Base-by-base conservation (phyloP, 2,329 filamentous ascomycete species). In the Paracoccidioides brasiliensis region DNA sequence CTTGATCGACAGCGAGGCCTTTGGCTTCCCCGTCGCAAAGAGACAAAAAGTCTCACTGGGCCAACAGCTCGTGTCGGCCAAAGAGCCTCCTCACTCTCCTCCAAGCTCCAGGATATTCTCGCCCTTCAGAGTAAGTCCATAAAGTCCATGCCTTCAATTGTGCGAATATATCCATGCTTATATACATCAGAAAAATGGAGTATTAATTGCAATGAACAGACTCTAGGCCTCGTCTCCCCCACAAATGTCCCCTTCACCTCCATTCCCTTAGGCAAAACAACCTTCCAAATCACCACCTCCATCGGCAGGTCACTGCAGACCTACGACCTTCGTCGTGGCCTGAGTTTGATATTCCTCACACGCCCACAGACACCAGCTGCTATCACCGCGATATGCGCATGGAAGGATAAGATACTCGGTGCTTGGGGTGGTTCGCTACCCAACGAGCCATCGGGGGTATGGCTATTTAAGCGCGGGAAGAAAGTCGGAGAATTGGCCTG, bases 211-310 rank as follows among this genome's bases (percentile, higher is more conserved):
- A 44, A 44, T 22, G 22, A 22, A 40, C 67, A 95, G 88, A 96
- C 91, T 49, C 81, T 98, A 61, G 93, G 93, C 14, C 78, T 98
- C 37, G 89, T 98, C 1, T 96, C 93, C 4, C 89, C 93, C 0
- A 96, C 91, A 2, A 74, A 78, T 51, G 89, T 96, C 0, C 91
- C 93, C 0, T 97, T 98, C 67, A 90, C 91, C 2, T 86, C 86
- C 5, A 80, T 94, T 37, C 87, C 91, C 0, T 78, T 95, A 14
- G 93, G 93, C 56, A 95, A 95, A 72, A 91, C 88, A 0, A 95
- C 90, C 3, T 98, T 95, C 68, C 93, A 98, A 70, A 89, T 98
- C 70, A 97, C 93, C 38, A 98, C 93, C 35, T 97, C 89, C 0
- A 87, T 94, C 59, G 93, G 91, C 59, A 82, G 84, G 64, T 88